phyloP scores from a whole-genome alignment of 1,139 yeast genomes.

The Magnusiomyces suaveolens region DNA sequence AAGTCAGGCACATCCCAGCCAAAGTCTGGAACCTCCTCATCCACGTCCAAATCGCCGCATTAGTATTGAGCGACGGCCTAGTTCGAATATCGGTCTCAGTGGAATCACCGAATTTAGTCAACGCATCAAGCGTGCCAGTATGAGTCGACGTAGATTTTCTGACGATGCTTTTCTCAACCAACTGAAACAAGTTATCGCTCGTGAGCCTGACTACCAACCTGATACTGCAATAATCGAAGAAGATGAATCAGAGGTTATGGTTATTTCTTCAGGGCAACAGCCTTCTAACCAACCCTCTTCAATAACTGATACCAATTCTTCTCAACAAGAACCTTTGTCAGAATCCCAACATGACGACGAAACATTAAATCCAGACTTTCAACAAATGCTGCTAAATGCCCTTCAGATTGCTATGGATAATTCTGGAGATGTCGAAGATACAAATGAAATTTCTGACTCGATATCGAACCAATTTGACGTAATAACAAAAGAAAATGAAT shows the following conservation, averaged over 20 bases:
- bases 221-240: neutral
- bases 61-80: neutral
- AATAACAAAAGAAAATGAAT: neutral
- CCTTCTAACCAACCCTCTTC: neutral
- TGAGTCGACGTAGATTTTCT: neutral
- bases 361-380: neutral
- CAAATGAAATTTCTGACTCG: neutral
- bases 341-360: neutral
- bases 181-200: neutral
- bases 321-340: neutral
- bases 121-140: neutral
- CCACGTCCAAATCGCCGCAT: neutral
- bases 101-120: neutral
- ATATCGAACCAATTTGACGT: neutral
- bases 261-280: neutral
- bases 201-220: neutral
- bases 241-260: neutral
- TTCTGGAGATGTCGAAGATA: neutral
- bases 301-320: neutral
- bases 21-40: neutral
- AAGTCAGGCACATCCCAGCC: neutral
- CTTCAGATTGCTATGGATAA: conserved; percentile 1
- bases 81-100: neutral
- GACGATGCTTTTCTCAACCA: neutral
- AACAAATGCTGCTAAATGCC: neutral